Base-by-base conservation (phyloP, 805 yeast genomes). In the Yarrowia sp. region DNA sequence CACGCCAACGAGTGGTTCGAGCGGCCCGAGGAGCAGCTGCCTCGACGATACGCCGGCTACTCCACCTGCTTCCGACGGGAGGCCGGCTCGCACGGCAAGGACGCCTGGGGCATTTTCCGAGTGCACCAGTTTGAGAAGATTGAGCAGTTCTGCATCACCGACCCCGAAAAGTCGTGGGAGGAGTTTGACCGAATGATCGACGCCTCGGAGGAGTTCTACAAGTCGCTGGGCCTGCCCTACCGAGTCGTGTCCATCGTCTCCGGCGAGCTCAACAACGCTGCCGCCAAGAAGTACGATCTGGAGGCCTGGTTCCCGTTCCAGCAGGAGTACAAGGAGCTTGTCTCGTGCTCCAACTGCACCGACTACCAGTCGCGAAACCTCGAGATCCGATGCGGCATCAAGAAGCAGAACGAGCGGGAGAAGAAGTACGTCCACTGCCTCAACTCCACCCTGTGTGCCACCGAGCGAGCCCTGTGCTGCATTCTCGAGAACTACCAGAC, bases 301-400 rank as follows among this genome's bases (percentile, higher is more conserved):
- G 99, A 94, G 81, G 99, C 99, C 58, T 94, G 99, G 99, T 94
- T 94, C 96, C 99, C 99, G 73, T 94, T 82, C 89, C 99, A 94
- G 82, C 83, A 91, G 76, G 99, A 94, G 79, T 94, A 89, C 81
- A 94, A 94, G 80, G 99, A 94, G 80, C 85, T 94, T 71, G 99
- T 94, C 62, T 90, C 97, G 18, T 93, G 98, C 81, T 93, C 98
- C 64, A 94, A 94, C 84, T 94, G 99, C 85, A 94, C 99, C 64
- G 99, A 94, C 79, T 94, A 94, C 78, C 99, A 94, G 81, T 90
- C 98, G 61, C 88, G 99, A 81, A 93, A 93, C 83, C 82, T 94
- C 74, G 99, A 94, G 81, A 94, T 94, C 73, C 88, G 99, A 84
- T 94, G 97, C 77, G 99, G 99, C 76, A 89, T 94, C 72, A 92